Evolutionary conservation across 2,329 filamentous ascomycete species (phyloP).

Genomic region (Aspergillus transmontanensis): DNA sequence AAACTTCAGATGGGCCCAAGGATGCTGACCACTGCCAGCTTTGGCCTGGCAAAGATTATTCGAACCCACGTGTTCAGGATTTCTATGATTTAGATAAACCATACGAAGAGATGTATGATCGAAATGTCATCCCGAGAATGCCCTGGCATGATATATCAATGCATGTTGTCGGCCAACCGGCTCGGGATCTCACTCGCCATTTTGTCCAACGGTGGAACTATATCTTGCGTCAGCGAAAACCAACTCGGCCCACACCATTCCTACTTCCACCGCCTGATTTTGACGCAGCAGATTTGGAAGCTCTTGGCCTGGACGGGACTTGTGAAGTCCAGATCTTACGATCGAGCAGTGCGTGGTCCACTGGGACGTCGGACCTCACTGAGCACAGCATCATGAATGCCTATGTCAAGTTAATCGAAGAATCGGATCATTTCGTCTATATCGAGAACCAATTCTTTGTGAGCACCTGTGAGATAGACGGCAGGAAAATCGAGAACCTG

Average conservation of each 20-base stretch:
- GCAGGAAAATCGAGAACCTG: slow-evolving; percentile 83
- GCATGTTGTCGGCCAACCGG: slow-evolving; percentile 96
- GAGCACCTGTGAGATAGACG: slow-evolving; percentile 85
- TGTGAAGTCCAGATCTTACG: slow-evolving; percentile 96
- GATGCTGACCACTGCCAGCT: slow-evolving; percentile 92
- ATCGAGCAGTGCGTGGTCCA: slow-evolving; percentile 87
- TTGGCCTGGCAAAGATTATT: slow-evolving; percentile 98
- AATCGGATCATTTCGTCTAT: slow-evolving; percentile 96
- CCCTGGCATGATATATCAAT: slow-evolving; percentile 98
- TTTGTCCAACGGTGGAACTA: slow-evolving; percentile 99
- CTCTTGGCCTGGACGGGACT: slow-evolving; percentile 84
- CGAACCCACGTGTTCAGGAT: slow-evolving; percentile 91
- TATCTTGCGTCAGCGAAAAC: slow-evolving; percentile 86
- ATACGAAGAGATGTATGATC: slow-evolving; percentile 98
- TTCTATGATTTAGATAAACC: slow-evolving; percentile 92
- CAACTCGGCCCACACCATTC: slow-evolving; percentile 90
- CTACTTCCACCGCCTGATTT: slow-evolving; percentile 92
- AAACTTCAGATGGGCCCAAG: slow-evolving; percentile 72
- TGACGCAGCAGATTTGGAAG: slow-evolving; percentile 79
- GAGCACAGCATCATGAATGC: slow-evolving; percentile 96
- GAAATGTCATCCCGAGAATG: slow-evolving; percentile 86
- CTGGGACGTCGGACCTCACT: slow-evolving; percentile 78
- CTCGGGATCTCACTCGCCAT: slow-evolving; percentile 88
- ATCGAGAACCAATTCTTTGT: slow-evolving; percentile 99
- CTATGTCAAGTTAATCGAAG: slow-evolving; percentile 90